phyloP scores from a whole-genome alignment of 2,329 filamentous ascomycete species.

The Calcarisporium arbuscula region DNA sequence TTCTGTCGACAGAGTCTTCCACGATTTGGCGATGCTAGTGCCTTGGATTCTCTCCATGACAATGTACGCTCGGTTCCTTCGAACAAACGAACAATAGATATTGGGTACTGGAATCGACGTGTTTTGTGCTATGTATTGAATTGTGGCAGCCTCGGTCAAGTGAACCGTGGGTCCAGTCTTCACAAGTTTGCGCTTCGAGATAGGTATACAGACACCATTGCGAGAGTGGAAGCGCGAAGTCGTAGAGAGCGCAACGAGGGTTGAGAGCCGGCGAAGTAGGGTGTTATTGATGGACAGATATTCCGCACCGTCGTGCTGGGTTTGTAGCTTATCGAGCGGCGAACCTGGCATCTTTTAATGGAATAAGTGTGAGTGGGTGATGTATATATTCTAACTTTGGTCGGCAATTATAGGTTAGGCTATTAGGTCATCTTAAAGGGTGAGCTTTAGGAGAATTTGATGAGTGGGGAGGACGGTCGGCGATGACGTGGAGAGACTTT shows the following conservation, averaged over 20 bases:
- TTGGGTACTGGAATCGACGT: constrained; percentile 16
- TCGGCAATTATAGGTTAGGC: no score
- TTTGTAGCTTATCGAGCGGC: no score
- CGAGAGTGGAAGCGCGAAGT: not conserved
- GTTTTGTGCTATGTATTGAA: constrained; percentile 12
- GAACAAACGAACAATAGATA: constrained; percentile 12
- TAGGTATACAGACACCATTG: not conserved
- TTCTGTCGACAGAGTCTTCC: constrained; percentile 8
- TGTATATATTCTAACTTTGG: no score
- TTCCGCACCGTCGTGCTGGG: not conserved
- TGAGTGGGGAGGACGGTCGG: no score
- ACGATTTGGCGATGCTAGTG: constrained; percentile 9
- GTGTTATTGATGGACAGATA: not conserved
- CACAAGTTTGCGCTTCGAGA: not conserved
- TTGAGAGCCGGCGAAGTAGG: not conserved
- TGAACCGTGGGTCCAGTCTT: not conserved
- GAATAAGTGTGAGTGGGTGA: no score
- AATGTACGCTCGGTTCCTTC: constrained; percentile 5
- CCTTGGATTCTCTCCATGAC: constrained; percentile 24
- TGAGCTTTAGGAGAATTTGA: no score
- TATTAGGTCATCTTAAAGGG: no score
- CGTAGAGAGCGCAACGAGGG: not conserved
- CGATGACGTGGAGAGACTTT: no score
- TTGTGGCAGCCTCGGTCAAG: constrained; percentile 14
- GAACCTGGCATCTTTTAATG: no score